These are phyloP conservation scores for Mycothermus thermophilus DNA, from an alignment of 495 filamentous ascomycete species.

Conservation along the genomic window DNA sequence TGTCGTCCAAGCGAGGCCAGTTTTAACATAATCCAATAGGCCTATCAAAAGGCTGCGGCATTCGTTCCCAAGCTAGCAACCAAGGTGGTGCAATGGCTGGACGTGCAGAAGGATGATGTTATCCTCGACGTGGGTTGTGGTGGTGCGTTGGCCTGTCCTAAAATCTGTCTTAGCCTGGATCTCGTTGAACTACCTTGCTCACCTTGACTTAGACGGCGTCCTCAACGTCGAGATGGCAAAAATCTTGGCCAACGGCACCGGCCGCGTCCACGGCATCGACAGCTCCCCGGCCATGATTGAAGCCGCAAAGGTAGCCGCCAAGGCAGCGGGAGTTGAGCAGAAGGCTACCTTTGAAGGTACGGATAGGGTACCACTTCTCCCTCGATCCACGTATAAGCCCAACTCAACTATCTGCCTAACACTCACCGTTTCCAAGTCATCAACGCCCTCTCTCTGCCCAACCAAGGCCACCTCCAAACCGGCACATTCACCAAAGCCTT, in stretches of 20 bases:
- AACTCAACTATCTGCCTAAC: not conserved
- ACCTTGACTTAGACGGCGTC: constrained; percentile 39
- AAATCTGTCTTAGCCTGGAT: not conserved
- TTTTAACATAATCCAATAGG: too few species aligned
- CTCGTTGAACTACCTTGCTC: too few species aligned
- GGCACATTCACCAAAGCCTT: constrained; percentile 48
- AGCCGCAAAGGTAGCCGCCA: constrained; percentile 27
- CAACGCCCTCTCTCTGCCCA: not conserved
- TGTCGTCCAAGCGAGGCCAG: too few species aligned
- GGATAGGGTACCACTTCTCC: not conserved
- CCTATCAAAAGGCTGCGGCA: constrained; percentile 50
- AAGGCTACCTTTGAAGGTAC: constrained; percentile 34
- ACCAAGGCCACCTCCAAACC: not conserved
- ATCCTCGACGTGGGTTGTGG: constrained; percentile 68
- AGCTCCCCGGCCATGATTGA: constrained; percentile 52
- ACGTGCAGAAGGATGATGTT: constrained; percentile 43
- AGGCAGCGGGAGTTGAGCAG: constrained; percentile 4
- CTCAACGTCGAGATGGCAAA: constrained; percentile 43
- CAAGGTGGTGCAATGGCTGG: constrained; percentile 51
- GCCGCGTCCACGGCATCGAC: constrained; percentile 49
- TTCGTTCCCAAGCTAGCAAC: constrained; percentile 59
- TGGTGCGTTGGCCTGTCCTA: constrained; percentile 21
- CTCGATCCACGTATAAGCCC: not conserved
- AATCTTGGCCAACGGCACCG: constrained; percentile 24
- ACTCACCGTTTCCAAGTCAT: too few species aligned